These are phyloP conservation scores for Clathrus columnatus DNA, from an alignment of 768 basidiomycete species.

Conservation along the genomic window DNA sequence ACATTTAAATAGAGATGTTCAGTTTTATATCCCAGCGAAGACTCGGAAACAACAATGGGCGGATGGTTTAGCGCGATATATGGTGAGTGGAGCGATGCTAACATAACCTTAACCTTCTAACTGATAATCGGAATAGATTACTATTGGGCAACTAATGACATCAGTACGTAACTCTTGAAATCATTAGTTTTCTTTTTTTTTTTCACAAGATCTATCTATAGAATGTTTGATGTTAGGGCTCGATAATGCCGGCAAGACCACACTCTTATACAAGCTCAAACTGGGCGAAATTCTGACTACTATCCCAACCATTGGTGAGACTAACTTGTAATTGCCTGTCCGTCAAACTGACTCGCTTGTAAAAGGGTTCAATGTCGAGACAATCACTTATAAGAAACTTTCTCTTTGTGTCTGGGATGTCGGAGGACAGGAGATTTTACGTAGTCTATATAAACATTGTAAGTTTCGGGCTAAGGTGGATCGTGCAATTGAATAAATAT, in stretches of 20 bases:
- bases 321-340: not conserved
- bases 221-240: slow-evolving; percentile 26
- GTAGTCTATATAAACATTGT: slow-evolving; percentile 29
- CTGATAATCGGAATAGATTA: no score
- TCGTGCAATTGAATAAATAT: not conserved
- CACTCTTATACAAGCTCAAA: slow-evolving; percentile 37
- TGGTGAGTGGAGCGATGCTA: no score
- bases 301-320: slow-evolving; percentile 31
- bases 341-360: not conserved
- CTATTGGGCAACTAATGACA: no score
- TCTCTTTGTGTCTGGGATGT: slow-evolving; percentile 56
- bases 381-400: slow-evolving; percentile 44
- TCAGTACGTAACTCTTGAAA: no score
- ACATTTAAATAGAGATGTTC: no score
- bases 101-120: no score
- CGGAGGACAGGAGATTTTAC: slow-evolving; percentile 47
- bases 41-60: no score
- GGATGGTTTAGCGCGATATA: no score
- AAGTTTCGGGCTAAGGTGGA: not conserved
- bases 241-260: slow-evolving; percentile 36
- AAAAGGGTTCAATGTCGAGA: slow-evolving; percentile 54
- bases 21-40: no score
- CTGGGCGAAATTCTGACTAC: slow-evolving; percentile 30
- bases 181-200: no score
- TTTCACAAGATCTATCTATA: no score